Evolutionary conservation across 495 filamentous ascomycete genomes (phyloP), one percentile per base, ranked within the genome.

Genomic region (Bombardia bombarda): DNA sequence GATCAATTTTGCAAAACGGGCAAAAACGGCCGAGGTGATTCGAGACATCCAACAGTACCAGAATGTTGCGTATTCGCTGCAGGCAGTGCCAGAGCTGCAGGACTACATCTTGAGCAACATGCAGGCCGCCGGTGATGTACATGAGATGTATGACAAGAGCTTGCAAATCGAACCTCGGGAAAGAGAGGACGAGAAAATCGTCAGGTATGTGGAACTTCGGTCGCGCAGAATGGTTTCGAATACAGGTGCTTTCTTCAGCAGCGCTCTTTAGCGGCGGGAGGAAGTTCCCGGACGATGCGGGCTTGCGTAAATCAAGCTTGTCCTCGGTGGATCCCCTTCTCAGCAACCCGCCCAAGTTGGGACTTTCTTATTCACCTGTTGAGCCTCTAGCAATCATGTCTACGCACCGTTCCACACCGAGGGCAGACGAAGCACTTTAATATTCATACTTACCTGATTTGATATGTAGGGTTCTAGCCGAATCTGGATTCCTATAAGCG

Each of bases 71-170:
- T 98, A 98, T 55, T 81, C 86, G 5, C 72, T 98, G 30, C 83
- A 88, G 60, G 75, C 89, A 0, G 89, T 98, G 7, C 75, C 79
- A 13, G 92, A 97, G 61, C 75, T 98, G 51, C 93, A 97, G 62
- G 90, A 97, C 50, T 97, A 96, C 67, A 96, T 98, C 43, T 71
- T 96, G 45, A 86, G 80, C 56, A 95, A 95, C 61, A 90, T 98
- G 79, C 82, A 90, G 67, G 79, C 79, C 8, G 92, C 92, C 2
- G 84, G 86, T 32, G 93, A 97, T 58, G 90, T 98, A 46, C 89
- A 96, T 63, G 89, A 97, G 71, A 96, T 97, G 93, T 98, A 96
- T 66, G 87, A 97, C 57, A 84, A 84, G 68, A 94, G 87, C 60
- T 72, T 97, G 70, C 73, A 78, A 48, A 82, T 98, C 39, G 92